Evolutionary conservation across 2,329 filamentous ascomycete genomes (phyloP), one percentile per base, ranked within the genome.

Genomic region (Acephala macrosclerotiorum): DNA sequence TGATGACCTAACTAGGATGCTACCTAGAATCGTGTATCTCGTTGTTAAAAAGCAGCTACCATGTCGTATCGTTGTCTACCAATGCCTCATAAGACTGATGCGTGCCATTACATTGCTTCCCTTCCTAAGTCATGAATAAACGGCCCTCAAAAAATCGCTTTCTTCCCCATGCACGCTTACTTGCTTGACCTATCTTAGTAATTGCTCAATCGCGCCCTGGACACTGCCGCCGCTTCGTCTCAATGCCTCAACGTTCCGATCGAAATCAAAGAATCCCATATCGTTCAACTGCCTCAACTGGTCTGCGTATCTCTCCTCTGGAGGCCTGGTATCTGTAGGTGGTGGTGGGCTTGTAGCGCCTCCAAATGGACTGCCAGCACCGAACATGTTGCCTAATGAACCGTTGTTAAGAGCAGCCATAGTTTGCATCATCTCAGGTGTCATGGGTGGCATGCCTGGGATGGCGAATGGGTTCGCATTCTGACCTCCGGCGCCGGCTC

Each of bases 221-320:
- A 98, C 96, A 77, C 92, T 97, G 12, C 96, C 96, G 9, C 96
- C 96, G 66, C 92, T 93, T 74, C 95, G 87, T 78, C 95, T 86
- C 75, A 99, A 81, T 5, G 96, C 96, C 63, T 91, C 89, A 36
- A 99, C 88, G 73, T 99, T 99, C 72, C 92, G 84, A 60, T 99
- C 95, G 75, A 98, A 99, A 76, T 99, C 94, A 77, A 89, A 97
- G 80, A 99, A 99, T 2, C 96, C 96, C 96, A 99, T 99, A 71
- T 98, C 96, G 78, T 99, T 99, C 68, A 99, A 82, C 80, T 98
- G 94, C 66, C 93, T 85, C 58, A 99, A 83, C 80, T 99, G 95
- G 36, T 92, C 89, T 2, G 92, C 94, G 74, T 97, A 99, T 66
- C 93, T 85, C 79, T 98, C 96, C 82, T 99, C 96, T 0, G 96